Evolutionary conservation across 495 filamentous ascomycete species (phyloP), one percentile per base, ranked within the genome.

Genomic region (Podospora appendiculata): DNA sequence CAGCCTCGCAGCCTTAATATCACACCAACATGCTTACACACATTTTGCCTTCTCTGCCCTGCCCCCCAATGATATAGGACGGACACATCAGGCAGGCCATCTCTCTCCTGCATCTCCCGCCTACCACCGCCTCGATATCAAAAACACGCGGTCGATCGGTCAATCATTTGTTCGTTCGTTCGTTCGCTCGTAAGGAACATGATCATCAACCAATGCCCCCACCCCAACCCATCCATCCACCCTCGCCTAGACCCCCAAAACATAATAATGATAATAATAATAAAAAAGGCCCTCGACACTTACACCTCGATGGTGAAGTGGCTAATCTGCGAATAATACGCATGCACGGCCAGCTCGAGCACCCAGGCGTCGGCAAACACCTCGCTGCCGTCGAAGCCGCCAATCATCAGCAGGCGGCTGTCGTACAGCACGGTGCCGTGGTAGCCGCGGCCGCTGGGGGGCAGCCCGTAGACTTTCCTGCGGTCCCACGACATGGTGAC

Each of bases 401-500:
- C 82, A 44, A 84, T 75, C 36, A 84, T 66, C 38, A 83, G 63
- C 42, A 85, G 56, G 45, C 82, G 69, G 41, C 73, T 78, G 57
- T 85, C 82, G 57, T 84, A 74, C 14, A 84, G 68, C 33, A 85
- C 75, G 1, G 81, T 73, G 43, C 79, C 80, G 63, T 85, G 82
- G 58, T 85, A 85, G 0, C 82, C 82, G 33, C 82, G 61, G 10
- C 79, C 78, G 64, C 69, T 80, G 1, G 82, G 82, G 7, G 79
- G 75, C 42, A 76, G 62, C n/a, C 82, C 82, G 61, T 85, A 85
- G 17, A 84, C 78, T 45, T 68, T 75, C 45, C 82, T 69, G 61
- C 68, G 73, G 53, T 85, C 82, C 82, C 82, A 85, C 32, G 77
- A 71, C 82, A 85, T 85, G 33, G 81, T 85, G 38, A 85, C 82